These are phyloP conservation scores for Schizophyllum commune DNA, from an alignment of 1,284 basidiomycete species.

Conservation along the genomic window DNA sequence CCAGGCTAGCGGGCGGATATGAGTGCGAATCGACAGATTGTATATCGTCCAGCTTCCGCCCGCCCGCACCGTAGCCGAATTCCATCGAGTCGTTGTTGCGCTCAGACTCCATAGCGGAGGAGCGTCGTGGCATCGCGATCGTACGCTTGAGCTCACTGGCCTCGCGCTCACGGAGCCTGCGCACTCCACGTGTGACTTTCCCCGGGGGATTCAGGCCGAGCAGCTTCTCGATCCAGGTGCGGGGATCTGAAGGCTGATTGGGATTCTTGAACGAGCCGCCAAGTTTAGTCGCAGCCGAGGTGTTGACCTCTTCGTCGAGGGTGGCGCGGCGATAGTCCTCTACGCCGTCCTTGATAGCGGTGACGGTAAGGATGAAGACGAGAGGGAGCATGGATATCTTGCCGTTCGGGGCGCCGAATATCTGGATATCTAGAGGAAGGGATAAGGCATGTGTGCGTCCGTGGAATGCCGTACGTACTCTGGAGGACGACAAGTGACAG, in stretches of 20 bases:
- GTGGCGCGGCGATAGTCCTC: constrained; percentile 88
- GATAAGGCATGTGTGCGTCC: constrained; percentile 2
- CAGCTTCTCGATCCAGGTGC: constrained; percentile 68
- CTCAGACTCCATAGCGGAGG: constrained; percentile 34
- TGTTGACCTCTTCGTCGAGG: constrained; percentile 91
- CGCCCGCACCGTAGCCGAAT: constrained; percentile 31
- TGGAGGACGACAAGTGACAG: constrained; percentile 79
- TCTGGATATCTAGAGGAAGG: constrained; percentile 62
- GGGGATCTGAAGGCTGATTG: constrained; percentile 77
- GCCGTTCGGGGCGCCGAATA: constrained; percentile 86
- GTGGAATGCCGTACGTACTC: constrained; percentile 34
- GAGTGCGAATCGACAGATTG: constrained; percentile 58
- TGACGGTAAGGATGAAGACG: constrained; percentile 81
- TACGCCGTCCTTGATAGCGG: constrained; percentile 90
- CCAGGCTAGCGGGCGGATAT: constrained; percentile 43
- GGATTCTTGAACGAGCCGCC: constrained; percentile 81
- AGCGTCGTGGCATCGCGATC: constrained; percentile 32
- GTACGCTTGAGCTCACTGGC: constrained; percentile 41
- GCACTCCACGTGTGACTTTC: constrained; percentile 77
- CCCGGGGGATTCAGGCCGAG: constrained; percentile 64
- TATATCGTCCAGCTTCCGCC: constrained; percentile 56
- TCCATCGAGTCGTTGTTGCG: constrained; percentile 35
- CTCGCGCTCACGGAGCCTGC: constrained; percentile 80
- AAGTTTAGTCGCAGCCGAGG: constrained; percentile 80
- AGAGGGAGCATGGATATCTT: constrained; percentile 84